Conservation (phyloP, 805 yeast genomes). For the Blastobotrys robertii region DNA sequence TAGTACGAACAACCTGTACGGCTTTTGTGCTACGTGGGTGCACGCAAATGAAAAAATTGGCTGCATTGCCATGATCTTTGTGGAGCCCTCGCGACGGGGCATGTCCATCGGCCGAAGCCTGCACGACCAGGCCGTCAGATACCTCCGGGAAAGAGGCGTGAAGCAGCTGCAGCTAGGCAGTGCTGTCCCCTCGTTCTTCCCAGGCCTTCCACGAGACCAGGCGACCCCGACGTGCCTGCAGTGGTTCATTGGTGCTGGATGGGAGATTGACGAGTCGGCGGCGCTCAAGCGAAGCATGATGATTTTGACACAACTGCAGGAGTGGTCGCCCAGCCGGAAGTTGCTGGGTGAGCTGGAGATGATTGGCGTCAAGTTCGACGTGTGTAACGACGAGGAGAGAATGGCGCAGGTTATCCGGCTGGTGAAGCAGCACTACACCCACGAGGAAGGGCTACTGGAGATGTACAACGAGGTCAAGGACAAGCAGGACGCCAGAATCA, state of each 20-base stretch:
- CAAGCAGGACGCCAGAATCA: conserved; percentile 34
- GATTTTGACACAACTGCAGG: conserved; percentile 32
- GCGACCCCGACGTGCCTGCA: conserved; percentile 6
- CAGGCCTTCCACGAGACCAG: conserved; percentile 11
- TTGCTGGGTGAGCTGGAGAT: conserved; percentile 46
- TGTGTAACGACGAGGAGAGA: conserved; percentile 30
- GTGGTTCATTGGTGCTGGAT: conserved; percentile 20
- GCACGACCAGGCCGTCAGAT: conserved; percentile 43
- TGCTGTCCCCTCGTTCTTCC: conserved; percentile 37
- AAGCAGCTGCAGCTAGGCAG: conserved; percentile 34
- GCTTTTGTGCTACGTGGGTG: conserved; percentile 46
- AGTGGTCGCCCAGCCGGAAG: conserved; percentile 47
- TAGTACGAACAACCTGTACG: conserved; percentile 43
- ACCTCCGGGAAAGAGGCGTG: conserved; percentile 38
- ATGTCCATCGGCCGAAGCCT: conserved; percentile 48
- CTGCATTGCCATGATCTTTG: conserved; percentile 37
- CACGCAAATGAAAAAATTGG: conserved; percentile 32
- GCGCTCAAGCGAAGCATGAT: conserved; percentile 20
- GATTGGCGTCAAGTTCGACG: conserved; percentile 48
- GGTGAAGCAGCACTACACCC: conserved; percentile 23
- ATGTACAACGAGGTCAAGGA: conserved; percentile 18
- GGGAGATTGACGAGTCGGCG: conserved; percentile 12
- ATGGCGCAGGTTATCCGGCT: conserved; percentile 32
- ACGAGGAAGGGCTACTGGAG: conserved; percentile 16
- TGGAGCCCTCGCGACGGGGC: conserved; percentile 43